Evolutionary conservation across 768 basidiomycete genomes (phyloP), one percentile per base, ranked within the genome.

Genomic region (Gautieria morchelliformis): DNA sequence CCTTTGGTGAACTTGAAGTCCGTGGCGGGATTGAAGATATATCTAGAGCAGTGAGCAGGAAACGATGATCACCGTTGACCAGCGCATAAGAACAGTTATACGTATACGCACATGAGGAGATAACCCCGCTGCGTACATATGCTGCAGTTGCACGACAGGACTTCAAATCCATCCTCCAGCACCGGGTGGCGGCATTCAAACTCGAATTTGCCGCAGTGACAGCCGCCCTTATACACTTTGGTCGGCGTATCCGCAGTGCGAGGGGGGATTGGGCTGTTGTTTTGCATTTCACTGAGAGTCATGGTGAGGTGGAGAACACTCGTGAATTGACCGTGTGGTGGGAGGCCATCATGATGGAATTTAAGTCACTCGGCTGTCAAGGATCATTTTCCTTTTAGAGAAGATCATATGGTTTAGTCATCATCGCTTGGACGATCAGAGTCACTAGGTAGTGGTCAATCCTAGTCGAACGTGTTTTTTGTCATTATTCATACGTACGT

Each of bases 131-230:
- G 30, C 11, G 44, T 45, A 30, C 53, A 55, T 8, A 55, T 19
- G 41, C 41, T 44, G 24, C 53, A 55, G 27, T 55, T 55, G 53
- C 53, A 55, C 19, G 14, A 46, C 12, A 42, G 20, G 45, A 55
- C 53, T 35, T 40, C 41, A 45, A 55, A 55, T 27, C 53, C 53
- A 46, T 55, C 41, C 24, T 55, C 53, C 17, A 55, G 5, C 22
- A 55, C 45, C 3, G 53, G 53, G 27, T 55, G 39, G 19, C 53
- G 53, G n/a, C 53, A 55, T 30, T 55, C 53, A 11, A 55, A 55
- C 32, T 42, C 30, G 41, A 55, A 44, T 55, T 45, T 55, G 22
- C 42, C 42, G 14, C 53, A 55, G 35, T 55, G 53, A 45, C 53
- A 55, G 3, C 41, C 33, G 1, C 53, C 53, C 10, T 42, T 55